These are phyloP conservation scores for Lolium perenne DNA, from an alignment of 176 grass and related monocot genomes.

Conservation along the genomic window DNA sequence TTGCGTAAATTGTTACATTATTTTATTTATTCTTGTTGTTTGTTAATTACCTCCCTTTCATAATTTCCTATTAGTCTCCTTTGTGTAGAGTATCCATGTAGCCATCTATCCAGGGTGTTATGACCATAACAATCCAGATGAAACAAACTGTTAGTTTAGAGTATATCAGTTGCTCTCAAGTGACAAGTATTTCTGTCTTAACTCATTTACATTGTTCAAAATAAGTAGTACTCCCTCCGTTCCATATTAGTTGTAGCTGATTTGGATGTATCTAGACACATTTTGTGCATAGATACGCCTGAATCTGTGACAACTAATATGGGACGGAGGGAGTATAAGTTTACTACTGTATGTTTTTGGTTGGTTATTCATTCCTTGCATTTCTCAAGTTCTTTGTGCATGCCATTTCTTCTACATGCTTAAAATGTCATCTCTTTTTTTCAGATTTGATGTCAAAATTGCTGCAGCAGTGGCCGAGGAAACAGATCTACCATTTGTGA, in stretches of 20 bases:
- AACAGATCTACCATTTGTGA: constrained; percentile 86
- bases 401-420: constrained; percentile 33
- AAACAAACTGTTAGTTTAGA: constrained; percentile 21
- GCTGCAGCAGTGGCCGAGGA: constrained; percentile 87
- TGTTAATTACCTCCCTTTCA: not conserved
- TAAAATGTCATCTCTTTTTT: constrained; percentile 33
- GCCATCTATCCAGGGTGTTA: not conserved
- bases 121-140: constrained; percentile 19
- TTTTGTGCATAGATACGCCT: no score
- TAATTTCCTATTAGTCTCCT: not conserved
- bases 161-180: constrained; percentile 24
- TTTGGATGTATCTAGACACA: not conserved
- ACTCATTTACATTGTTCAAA: constrained; percentile 15
- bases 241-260: not conserved
- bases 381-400: constrained; percentile 25
- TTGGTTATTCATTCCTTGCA: constrained; percentile 10
- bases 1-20: constrained; percentile 4
- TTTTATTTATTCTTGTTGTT: not conserved
- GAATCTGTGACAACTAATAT: no score
- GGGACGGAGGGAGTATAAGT: not conserved
- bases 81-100: constrained; percentile 11
- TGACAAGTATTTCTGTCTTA: constrained; percentile 9
- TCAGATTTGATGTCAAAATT: constrained; percentile 99
- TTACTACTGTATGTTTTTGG: constrained; percentile 23
- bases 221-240: not conserved